phyloP scores from a whole-genome alignment of 306 rosid genomes.

The Medicago lupulina region DNA sequence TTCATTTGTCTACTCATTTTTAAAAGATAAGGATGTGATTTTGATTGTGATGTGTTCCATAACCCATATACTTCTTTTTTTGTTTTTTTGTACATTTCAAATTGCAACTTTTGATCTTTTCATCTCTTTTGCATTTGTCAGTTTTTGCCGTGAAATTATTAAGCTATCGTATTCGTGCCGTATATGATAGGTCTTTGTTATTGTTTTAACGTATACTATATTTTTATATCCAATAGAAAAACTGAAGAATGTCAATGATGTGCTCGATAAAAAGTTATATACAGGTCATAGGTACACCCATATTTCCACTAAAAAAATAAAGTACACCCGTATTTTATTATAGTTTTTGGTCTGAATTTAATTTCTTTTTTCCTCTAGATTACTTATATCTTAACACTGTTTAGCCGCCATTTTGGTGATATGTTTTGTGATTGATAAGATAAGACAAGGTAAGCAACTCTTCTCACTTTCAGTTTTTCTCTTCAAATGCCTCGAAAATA shows the following conservation, averaged over 20 bases:
- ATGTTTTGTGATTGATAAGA: neutral
- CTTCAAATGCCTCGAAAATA: too few relatives aligned
- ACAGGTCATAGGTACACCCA: conserved; percentile 7
- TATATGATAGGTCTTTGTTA: conserved; percentile 1
- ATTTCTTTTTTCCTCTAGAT: neutral
- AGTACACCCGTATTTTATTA: neutral
- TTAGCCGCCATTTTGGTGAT: neutral
- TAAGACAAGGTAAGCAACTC: too few relatives aligned
- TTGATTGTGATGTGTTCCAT: conserved; percentile 41
- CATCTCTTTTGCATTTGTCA: conserved; percentile 35
- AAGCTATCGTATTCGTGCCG: conserved; percentile 17
- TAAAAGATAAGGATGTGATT: conserved; percentile 6
- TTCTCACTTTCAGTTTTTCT: too few relatives aligned
- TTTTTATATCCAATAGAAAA: neutral
- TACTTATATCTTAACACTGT: neutral
- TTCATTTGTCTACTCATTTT: conserved; percentile 31
- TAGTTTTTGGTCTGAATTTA: neutral
- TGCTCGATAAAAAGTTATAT: neutral
- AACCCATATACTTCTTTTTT: conserved; percentile 31
- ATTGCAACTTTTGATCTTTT: conserved; percentile 32
- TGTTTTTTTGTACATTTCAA: conserved; percentile 8
- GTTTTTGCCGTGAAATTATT: conserved; percentile 35
- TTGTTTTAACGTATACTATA: neutral
- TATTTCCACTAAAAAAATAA: neutral
- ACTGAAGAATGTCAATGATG: conserved; percentile 6